A percentile compares a stretch with the other conserved stretches of the same genome.
Conservation (phyloP, 768 basidiomycete species). For the Suillus brevipes region DNA sequence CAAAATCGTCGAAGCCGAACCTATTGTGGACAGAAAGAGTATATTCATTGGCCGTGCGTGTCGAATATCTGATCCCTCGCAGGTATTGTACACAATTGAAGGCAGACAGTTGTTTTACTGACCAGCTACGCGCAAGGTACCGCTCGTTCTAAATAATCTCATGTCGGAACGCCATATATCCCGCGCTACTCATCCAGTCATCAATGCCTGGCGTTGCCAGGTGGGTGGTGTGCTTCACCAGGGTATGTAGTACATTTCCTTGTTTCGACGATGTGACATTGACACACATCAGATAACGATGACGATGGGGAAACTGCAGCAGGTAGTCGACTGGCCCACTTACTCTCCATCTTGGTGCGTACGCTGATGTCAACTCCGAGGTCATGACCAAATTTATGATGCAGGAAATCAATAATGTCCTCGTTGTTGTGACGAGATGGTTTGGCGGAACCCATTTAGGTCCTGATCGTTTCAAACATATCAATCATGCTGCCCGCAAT, state of each 20-base stretch:
- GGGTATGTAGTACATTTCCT: constrained; percentile 43
- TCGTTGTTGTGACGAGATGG: constrained; percentile 91
- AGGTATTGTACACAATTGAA: constrained; percentile 46
- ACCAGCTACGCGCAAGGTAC: constrained; percentile 47
- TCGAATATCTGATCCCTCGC: constrained; percentile 70
- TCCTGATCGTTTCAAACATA: constrained; percentile 87
- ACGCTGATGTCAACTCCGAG: background rate
- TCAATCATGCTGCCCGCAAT: constrained; percentile 92
- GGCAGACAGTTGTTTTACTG: constrained; percentile 12
- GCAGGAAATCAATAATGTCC: constrained; percentile 78
- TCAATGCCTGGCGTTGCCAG: constrained; percentile 82
- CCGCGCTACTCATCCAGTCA: constrained; percentile 75
- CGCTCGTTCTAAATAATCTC: constrained; percentile 62
- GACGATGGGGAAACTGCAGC: constrained; percentile 95
- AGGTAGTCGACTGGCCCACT: constrained; percentile 85
- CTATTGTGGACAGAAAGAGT: constrained; percentile 85
- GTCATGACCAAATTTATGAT: constrained; percentile 1
- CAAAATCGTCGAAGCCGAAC: constrained; percentile 69
- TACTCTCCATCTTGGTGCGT: constrained; percentile 82
- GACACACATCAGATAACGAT: constrained; percentile 69
- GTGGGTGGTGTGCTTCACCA: constrained; percentile 68
- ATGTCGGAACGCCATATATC: constrained; percentile 72
- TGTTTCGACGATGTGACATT: background rate
- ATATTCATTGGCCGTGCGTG: constrained; percentile 86
- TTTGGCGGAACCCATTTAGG: constrained; percentile 92